Conservation (phyloP, 2,329 filamentous ascomycete genomes). For the Tolypocladium guangdongense region DNA sequence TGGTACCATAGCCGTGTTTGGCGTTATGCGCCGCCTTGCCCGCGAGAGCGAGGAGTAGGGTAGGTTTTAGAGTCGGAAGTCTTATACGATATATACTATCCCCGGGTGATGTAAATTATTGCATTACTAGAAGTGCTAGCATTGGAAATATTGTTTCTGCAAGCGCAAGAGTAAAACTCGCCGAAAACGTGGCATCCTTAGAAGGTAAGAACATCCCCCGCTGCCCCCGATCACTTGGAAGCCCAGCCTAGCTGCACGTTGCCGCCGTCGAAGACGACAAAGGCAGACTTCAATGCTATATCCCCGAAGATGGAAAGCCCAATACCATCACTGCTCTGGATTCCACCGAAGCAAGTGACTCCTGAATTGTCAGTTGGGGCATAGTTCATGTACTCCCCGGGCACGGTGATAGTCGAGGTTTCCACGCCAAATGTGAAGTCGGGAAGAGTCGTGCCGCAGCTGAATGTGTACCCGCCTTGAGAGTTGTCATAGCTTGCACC, state of each 20-base stretch:
- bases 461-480: slow-evolving; percentile 24
- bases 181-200: background rate
- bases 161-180: background rate
- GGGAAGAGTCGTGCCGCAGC: slow-evolving; percentile 32
- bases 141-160: background rate
- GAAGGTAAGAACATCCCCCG: too few relatives aligned
- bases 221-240: slow-evolving; percentile 1
- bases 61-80: too few relatives aligned
- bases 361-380: slow-evolving; percentile 24
- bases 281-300: slow-evolving; percentile 48
- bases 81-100: background rate
- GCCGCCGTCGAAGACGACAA: slow-evolving; percentile 44
- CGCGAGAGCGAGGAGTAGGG: too few relatives aligned
- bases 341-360: slow-evolving; percentile 52
- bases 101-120: background rate
- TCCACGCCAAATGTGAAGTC: slow-evolving; percentile 45
- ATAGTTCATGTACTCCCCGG: slow-evolving; percentile 42
- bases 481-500: slow-evolving; percentile 21
- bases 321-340: slow-evolving; percentile 42
- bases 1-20: too few relatives aligned
- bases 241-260: slow-evolving; percentile 37
- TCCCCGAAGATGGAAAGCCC: slow-evolving; percentile 48
- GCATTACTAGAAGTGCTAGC: background rate
- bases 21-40: too few relatives aligned
- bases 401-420: slow-evolving; percentile 42